These are phyloP conservation scores for Beauveria scarabaeidicola DNA, from an alignment of 2,329 filamentous ascomycete species.

Conservation along the genomic window DNA sequence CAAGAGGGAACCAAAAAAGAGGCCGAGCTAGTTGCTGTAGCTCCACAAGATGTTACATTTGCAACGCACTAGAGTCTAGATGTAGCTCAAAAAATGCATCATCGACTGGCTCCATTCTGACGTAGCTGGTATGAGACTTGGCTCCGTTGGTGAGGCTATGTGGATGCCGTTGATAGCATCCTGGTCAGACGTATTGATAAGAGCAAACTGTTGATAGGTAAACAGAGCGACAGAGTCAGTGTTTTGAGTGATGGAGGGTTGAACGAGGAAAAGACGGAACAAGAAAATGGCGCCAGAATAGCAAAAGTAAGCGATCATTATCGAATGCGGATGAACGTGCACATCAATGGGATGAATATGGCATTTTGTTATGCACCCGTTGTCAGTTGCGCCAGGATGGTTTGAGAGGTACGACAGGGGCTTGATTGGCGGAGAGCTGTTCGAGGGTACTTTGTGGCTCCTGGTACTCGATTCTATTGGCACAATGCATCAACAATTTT, in stretches of 20 bases:
- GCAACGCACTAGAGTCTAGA: neutral
- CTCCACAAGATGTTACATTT: slow-evolving; percentile 4
- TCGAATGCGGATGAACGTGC: neutral
- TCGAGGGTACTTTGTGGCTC: neutral
- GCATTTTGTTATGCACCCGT: neutral
- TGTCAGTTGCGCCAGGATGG: neutral
- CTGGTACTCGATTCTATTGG: neutral
- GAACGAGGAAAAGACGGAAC: slow-evolving; percentile 6
- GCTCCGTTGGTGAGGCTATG: slow-evolving; percentile 8
- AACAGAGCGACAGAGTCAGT: neutral
- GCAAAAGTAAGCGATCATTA: neutral
- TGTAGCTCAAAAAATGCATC: neutral
- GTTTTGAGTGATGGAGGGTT: neutral
- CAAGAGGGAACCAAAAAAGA: neutral
- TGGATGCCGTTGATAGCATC: slow-evolving; percentile 10
- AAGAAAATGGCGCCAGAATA: neutral
- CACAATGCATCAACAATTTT: neutral
- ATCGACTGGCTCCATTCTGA: slow-evolving; percentile 5
- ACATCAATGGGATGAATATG: neutral
- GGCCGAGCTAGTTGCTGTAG: neutral
- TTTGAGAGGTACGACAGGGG: neutral
- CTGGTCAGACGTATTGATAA: slow-evolving; percentile 7
- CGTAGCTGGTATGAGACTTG: slow-evolving; percentile 3
- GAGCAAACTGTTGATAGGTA: neutral
- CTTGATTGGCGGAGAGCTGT: neutral